Base-by-base conservation (phyloP, 2,329 filamentous ascomycete species). In the Fusarium xylarioides region DNA sequence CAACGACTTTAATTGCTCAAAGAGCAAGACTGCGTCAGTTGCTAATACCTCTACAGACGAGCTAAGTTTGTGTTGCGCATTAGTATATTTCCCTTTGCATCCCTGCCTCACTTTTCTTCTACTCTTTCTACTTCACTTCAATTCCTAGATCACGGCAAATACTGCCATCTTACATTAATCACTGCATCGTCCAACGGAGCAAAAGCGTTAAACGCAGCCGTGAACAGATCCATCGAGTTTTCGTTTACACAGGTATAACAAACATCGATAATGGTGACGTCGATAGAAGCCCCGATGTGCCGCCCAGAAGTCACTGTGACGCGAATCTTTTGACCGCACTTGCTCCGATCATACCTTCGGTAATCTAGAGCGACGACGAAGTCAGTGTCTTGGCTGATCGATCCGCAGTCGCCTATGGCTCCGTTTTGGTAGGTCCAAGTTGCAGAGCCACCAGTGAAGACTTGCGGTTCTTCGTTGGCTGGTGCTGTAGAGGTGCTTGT, bases 141-240 rank as follows among this genome's bases (percentile, higher is more conserved):
- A 32, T 32, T 11, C 14, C 4, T 7, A 38, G 37, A 38, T 38
- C 21, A 42, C 0, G 40, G 40, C 11, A 46, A 4, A 1, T 21
- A 46, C 0, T 28, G 23, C 18, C 18, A 46, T 14, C 21, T 6
- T 1, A 21, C 5, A 5, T 28, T 14, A 0, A 46, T 11, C 18
- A 2, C 4, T 0, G 43, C 11, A 46, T 14, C 23, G 4, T 28
- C 11, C 11, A 46, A 23, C 0, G 11, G 5, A 7, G 2, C 18
- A 4, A 46, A 21, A 46, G 1, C 43, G 7, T 6, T 19, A 1
- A 46, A 28, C 11, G 43, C 43, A 5, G 1, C 26, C 26, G 26
- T 21, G 14, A 18, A 46, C 0, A 28, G 26, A 46, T 46, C 26
- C 18, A 46, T 6, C 8, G 26, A 46, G 11, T 28, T 46, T 46